Conservation (phyloP, 345 rosid genomes). For the Cardamine resedifolia region DNA sequence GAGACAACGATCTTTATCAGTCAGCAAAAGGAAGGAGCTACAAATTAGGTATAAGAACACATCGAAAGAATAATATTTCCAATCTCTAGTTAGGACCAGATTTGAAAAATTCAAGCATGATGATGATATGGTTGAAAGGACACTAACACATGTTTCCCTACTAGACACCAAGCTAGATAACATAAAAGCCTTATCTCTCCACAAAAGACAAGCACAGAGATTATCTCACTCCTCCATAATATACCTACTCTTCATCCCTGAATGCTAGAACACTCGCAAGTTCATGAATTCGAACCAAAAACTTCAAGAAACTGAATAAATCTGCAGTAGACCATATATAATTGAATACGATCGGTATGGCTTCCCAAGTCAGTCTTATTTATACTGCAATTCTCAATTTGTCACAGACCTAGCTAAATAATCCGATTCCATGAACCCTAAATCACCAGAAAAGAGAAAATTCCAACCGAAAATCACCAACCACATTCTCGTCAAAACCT, state of each 20-base stretch:
- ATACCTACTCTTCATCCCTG: not conserved
- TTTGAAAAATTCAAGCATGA: not conserved
- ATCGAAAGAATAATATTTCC: not conserved
- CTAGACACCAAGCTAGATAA: constrained; percentile 1
- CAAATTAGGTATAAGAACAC: not conserved
- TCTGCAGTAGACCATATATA: not conserved
- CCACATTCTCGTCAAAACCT: constrained; percentile 14
- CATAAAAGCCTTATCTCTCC: not conserved
- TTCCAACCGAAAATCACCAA: not conserved
- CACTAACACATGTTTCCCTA: not conserved
- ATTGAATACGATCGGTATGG: not conserved
- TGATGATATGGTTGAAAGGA: not conserved
- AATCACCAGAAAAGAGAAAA: not conserved
- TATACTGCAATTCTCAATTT: not conserved
- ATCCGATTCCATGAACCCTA: constrained; percentile 27
- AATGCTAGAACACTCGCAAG: not conserved
- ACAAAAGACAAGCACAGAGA: not conserved
- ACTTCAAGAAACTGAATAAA: not conserved
- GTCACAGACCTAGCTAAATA: not conserved
- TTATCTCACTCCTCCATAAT: not conserved
- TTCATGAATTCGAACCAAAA: not conserved
- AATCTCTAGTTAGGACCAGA: not conserved
- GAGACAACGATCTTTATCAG: not conserved
- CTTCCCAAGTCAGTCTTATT: constrained; percentile 8
- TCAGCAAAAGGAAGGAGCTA: constrained; percentile 5